Evolutionary conservation across 2,329 filamentous ascomycete genomes (phyloP).

Genomic region (Rhinocladiella mackenziei): DNA sequence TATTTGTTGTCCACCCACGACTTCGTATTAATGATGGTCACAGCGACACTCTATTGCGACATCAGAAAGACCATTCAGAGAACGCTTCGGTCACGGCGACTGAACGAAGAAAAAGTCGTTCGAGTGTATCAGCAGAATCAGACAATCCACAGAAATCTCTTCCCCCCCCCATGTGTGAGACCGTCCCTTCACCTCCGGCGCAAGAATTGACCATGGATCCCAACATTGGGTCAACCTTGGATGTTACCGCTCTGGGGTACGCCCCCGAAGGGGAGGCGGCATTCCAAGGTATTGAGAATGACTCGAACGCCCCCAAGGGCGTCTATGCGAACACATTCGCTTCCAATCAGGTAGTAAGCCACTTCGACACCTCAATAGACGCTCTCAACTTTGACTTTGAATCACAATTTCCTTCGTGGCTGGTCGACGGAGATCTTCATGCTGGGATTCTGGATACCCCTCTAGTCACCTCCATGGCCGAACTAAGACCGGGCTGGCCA

Average conservation of each 20-base stretch:
- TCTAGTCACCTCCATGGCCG: slow-evolving; percentile 20
- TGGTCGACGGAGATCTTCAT: slow-evolving; percentile 22
- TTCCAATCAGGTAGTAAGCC: slow-evolving; percentile 3
- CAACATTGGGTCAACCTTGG: neutral
- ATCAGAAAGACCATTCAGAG: slow-evolving; percentile 22
- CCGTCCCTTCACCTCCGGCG: neutral
- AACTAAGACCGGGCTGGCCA: slow-evolving; percentile 20
- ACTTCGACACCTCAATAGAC: slow-evolving; percentile 17
- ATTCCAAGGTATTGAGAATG: neutral
- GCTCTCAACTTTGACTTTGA: slow-evolving; percentile 21
- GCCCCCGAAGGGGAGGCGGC: neutral
- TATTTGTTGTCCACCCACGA: neutral
- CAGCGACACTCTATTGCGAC: slow-evolving; percentile 25
- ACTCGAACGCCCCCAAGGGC: slow-evolving; percentile 2
- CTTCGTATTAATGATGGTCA: neutral
- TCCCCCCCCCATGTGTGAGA: slow-evolving; percentile 1
- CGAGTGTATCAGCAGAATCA: slow-evolving; percentile 1
- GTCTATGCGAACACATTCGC: slow-evolving; percentile 5
- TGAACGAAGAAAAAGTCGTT: neutral
- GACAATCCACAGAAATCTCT: slow-evolving; percentile 2
- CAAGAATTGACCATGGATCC: slow-evolving; percentile 1
- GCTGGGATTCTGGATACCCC: slow-evolving; percentile 21
- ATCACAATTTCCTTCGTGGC: slow-evolving; percentile 21
- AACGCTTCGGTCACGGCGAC: slow-evolving; percentile 1
- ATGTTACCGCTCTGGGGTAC: slow-evolving; percentile 1